Base-by-base conservation (phyloP, 2,329 filamentous ascomycete species). In the Xylariaceae sp. region DNA sequence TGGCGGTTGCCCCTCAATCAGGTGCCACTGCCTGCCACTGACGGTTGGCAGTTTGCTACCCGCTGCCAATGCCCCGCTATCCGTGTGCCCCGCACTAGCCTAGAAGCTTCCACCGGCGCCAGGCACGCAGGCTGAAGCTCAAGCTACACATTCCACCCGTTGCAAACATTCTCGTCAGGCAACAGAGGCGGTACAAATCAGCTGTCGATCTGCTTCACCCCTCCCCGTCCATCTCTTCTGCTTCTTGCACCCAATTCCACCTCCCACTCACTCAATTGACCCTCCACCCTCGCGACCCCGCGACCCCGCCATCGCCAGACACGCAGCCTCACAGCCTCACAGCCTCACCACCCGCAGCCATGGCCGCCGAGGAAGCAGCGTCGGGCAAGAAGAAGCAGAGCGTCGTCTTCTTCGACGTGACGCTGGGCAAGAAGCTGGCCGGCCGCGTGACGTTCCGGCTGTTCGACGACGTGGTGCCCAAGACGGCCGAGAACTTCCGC, bases 401-500 rank as follows among this genome's bases (percentile, higher is more conserved):
- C 57, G 80, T 84, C 50, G 89, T 94, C 65, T 98, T 82, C 70
- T 95, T 98, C 61, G 89, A 96, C 67, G 80, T 98, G 57, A 70
- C 79, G 42, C 82, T 96, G 55, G 88, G 83, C 55, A 74, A 76
- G 38, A 73, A 77, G 51, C 66, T 75, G 27, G 74, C 77, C 40
- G 89, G 88, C 40, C 82, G 90, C 45, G 70, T 98, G 58, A 78
- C 75, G 43, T 90, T 98, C 63, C 87, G 94, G 68, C 77, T 98
- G 40, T 80, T 77, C 65, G 60, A 67, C 45, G 67, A 75, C 47
- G 71, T 93, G 40, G 89, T 94, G 14, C 90, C 90, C 55, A 94
- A 93, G 70, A 96, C 90, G 5, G 86, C 83, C 45, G 89, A 95
- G 53, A 96, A 96, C 73, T 96, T 96, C 72, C 86, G 89, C 53